These are phyloP conservation scores for Globisporangium camurandrum DNA, from an alignment of 352 stramenopile species.

Conservation along the genomic window DNA sequence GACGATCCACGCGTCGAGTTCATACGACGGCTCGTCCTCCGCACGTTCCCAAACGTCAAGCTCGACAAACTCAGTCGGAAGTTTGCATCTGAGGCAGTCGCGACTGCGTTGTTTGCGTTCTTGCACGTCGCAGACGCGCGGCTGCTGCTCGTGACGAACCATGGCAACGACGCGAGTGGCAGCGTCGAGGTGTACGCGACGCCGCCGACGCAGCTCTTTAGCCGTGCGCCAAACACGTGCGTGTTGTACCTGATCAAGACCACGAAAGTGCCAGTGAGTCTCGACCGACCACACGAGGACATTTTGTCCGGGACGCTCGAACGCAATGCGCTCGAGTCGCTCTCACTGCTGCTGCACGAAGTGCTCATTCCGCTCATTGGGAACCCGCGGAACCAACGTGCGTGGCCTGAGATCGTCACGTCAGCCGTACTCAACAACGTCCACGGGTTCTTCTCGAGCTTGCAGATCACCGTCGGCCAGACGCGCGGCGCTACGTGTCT, in stretches of 20 bases:
- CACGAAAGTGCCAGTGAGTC: conserved; percentile 49
- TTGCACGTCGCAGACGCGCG: conserved; percentile 50
- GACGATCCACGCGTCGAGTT: conserved; percentile 63
- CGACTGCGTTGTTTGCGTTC: conserved; percentile 62
- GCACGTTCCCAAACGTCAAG: conserved; percentile 62
- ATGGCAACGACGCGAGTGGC: conserved; percentile 43
- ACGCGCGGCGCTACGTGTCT: conserved; percentile 78
- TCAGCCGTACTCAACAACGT: conserved; percentile 71
- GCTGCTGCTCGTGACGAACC: conserved; percentile 66
- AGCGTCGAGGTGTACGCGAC: conserved; percentile 53
- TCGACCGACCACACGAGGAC: conserved; percentile 57
- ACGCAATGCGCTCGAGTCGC: conserved; percentile 63
- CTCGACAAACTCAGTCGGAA: conserved; percentile 44
- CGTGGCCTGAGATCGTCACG: conserved; percentile 79
- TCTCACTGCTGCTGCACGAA: conserved; percentile 63
- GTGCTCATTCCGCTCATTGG: conserved; percentile 70
- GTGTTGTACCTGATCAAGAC: conserved; percentile 77
- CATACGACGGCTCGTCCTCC: conserved; percentile 49
- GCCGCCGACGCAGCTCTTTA: conserved; percentile 45
- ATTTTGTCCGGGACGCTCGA: conserved; percentile 71
- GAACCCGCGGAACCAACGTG: conserved; percentile 69
- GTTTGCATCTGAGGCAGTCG: conserved; percentile 56
- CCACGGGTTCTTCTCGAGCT: conserved; percentile 70
- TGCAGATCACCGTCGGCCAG: conserved; percentile 87
- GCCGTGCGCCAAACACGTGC: conserved; percentile 13